Percentiles rank a stretch among this genome's conserved stretches.
Conservation (phyloP, 148 eudicot species). For the Camellia lanceoleosa region DNA sequence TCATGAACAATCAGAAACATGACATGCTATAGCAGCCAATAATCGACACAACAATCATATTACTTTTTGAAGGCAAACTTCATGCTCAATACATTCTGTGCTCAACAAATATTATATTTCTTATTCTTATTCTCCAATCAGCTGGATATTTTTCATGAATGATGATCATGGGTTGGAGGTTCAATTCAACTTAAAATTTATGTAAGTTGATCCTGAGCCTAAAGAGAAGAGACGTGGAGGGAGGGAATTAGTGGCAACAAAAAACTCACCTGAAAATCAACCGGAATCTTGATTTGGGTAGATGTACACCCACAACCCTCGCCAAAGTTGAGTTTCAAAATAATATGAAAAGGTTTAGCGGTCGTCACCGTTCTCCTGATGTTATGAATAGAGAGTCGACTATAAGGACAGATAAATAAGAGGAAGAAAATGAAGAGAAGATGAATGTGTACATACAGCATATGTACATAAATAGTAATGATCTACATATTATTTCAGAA, state of each 20-base stretch:
- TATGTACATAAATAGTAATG: neutral
- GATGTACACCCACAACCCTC: slow-evolving; percentile 70
- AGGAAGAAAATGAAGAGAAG: neutral
- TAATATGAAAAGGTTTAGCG: slow-evolving; percentile 58
- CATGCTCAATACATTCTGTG: too few species aligned
- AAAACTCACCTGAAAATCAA: slow-evolving; percentile 69
- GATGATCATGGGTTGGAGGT: neutral
- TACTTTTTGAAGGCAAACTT: too few species aligned
- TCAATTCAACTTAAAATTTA: neutral
- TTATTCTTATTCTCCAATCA: neutral
- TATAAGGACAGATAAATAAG: slow-evolving; percentile 1
- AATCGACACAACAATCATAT: too few species aligned
- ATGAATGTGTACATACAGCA: neutral
- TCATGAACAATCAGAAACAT: too few species aligned
- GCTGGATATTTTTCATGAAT: neutral
- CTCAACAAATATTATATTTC: too few species aligned
- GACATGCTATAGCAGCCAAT: too few species aligned
- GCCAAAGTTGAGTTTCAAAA: slow-evolving; percentile 69
- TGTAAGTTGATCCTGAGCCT: neutral
- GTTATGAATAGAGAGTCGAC: slow-evolving; percentile 2
- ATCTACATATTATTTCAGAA: too few species aligned
- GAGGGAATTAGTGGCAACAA: neutral
- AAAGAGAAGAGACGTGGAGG: neutral
- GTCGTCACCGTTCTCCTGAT: slow-evolving; percentile 63
- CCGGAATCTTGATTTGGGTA: slow-evolving; percentile 52